These are phyloP conservation scores for Hebeloma cylindrosporum DNA, from an alignment of 768 basidiomycete genomes.

Conservation along the genomic window DNA sequence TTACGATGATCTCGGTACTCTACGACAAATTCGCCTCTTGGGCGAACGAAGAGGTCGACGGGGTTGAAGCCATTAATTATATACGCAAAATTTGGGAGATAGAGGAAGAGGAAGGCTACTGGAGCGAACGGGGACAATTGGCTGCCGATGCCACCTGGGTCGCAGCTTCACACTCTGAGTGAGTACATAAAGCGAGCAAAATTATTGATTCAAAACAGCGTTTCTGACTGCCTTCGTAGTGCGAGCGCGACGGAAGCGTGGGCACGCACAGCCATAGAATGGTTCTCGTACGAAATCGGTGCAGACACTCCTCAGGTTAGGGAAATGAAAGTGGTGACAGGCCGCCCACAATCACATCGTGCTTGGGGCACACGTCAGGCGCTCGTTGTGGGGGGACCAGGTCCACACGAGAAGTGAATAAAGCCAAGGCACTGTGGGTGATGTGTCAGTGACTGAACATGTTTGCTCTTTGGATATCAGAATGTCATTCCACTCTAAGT, in stretches of 20 bases:
- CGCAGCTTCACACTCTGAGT: slow-evolving; percentile 65
- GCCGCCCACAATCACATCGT: slow-evolving; percentile 41
- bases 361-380: slow-evolving; percentile 47
- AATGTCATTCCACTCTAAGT: too few relatives aligned
- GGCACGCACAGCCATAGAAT: slow-evolving; percentile 48
- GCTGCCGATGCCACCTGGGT: slow-evolving; percentile 62
- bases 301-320: slow-evolving; percentile 48
- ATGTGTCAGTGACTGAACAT: too few relatives aligned
- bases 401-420: slow-evolving; percentile 7
- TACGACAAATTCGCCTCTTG: slow-evolving; percentile 50
- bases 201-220: too few relatives aligned
- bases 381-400: slow-evolving; percentile 37
- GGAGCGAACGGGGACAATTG: slow-evolving; percentile 62
- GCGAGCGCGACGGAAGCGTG: slow-evolving; percentile 46
- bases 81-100: slow-evolving; percentile 55
- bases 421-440: neutral
- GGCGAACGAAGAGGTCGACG: slow-evolving; percentile 44
- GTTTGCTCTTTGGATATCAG: too few relatives aligned
- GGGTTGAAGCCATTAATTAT: slow-evolving; percentile 47
- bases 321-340: slow-evolving; percentile 36
- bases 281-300: slow-evolving; percentile 60
- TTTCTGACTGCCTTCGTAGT: slow-evolving; percentile 40
- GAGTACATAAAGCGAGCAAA: too few relatives aligned
- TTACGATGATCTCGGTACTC: slow-evolving; percentile 44
- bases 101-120: slow-evolving; percentile 63